phyloP scores from a whole-genome alignment of 805 yeast species.

The Ogataea trehaloabstinens region DNA sequence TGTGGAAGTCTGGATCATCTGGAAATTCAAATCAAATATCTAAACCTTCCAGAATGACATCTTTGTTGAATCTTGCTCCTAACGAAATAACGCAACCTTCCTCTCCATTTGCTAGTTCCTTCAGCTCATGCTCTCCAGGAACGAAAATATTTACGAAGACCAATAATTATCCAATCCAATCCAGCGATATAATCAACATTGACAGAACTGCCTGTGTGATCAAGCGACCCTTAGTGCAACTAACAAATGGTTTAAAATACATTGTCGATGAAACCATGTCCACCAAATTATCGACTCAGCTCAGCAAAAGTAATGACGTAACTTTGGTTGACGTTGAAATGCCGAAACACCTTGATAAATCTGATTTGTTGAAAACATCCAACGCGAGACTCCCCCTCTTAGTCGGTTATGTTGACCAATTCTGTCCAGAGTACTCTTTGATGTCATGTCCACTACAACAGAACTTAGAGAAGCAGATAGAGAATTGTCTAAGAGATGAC shows the following conservation, averaged over 20 bases:
- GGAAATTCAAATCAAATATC: slow-evolving; percentile 7
- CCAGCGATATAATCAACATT: slow-evolving; percentile 10
- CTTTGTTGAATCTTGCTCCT: slow-evolving; percentile 6
- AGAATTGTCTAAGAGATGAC: slow-evolving; percentile 48
- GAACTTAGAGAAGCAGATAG: slow-evolving; percentile 42
- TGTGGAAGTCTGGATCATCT: slow-evolving; percentile 21
- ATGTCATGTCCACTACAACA: slow-evolving; percentile 50
- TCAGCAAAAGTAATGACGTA: slow-evolving; percentile 2
- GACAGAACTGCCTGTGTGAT: slow-evolving; percentile 13
- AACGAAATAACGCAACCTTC: background rate
- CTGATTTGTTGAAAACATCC: background rate
- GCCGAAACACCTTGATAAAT: background rate
- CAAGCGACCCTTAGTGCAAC: slow-evolving; percentile 1
- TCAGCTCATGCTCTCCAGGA: slow-evolving; percentile 12
- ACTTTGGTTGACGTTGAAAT: slow-evolving; percentile 3
- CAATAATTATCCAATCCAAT: slow-evolving; percentile 3
- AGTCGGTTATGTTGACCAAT: slow-evolving; percentile 45
- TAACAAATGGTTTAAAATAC: slow-evolving; percentile 7
- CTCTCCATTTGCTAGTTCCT: slow-evolving; percentile 5
- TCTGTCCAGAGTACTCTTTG: slow-evolving; percentile 48
- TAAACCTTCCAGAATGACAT: slow-evolving; percentile 7
- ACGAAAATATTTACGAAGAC: slow-evolving; percentile 3
- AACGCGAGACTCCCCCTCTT: slow-evolving; percentile 22
- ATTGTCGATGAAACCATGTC: slow-evolving; percentile 16
- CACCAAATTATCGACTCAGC: slow-evolving; percentile 5